These are phyloP conservation scores for Coemansia nantahalensis DNA, from an alignment of 192 early-diverging fungal genomes.

Conservation along the genomic window DNA sequence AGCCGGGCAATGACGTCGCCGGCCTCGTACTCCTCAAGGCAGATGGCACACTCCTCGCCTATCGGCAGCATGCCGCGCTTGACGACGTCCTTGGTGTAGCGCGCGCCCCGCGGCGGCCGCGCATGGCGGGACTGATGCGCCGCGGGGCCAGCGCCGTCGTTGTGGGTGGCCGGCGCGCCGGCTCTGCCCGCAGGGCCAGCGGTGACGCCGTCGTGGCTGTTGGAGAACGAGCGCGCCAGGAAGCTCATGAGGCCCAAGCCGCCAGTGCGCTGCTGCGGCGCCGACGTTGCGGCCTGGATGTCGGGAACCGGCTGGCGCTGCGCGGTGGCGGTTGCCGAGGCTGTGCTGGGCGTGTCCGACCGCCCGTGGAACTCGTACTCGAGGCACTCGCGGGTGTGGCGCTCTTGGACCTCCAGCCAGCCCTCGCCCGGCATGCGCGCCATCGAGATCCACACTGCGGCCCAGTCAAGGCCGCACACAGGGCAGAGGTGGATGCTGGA, in stretches of 20 bases:
- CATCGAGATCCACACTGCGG: conserved; percentile 29
- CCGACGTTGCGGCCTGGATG: background rate
- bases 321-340: conserved; percentile 10
- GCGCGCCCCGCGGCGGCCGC: conserved; percentile 35
- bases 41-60: conserved; percentile 87
- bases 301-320: conserved; percentile 4
- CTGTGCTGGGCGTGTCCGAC: conserved; percentile 51
- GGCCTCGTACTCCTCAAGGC: conserved; percentile 88
- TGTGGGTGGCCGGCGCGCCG: background rate
- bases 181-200: background rate
- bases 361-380: conserved; percentile 38
- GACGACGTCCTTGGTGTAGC: conserved; percentile 57
- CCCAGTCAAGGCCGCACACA: conserved; percentile 45
- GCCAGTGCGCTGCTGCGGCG: conserved; percentile 17
- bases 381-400: conserved; percentile 40
- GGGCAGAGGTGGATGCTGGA: conserved; percentile 39
- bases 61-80: conserved; percentile 58
- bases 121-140: background rate
- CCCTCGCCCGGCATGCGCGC: conserved; percentile 38
- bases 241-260: conserved; percentile 24
- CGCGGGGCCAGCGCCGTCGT: background rate
- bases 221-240: conserved; percentile 24
- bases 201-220: background rate
- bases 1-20: conserved; percentile 78
- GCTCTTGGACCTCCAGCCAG: conserved; percentile 53